Percentiles rank a stretch among this genome's conserved stretches.
Evolutionary conservation across 768 basidiomycete genomes (phyloP).

Genomic region (Terana coerulea): DNA sequence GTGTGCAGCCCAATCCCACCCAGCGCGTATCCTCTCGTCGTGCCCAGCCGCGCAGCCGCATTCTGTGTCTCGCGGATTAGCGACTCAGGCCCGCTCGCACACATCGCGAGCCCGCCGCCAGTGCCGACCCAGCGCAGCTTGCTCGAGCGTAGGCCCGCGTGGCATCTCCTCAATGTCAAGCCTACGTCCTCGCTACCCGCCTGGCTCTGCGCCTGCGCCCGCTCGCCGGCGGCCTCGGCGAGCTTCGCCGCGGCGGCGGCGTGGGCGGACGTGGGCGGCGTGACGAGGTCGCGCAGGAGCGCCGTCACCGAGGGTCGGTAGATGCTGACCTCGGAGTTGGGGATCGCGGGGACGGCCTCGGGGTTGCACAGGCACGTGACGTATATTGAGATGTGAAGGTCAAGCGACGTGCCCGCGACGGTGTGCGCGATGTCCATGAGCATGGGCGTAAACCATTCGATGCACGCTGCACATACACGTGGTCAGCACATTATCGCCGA

Average conservation of each 20-base stretch:
- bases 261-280: conserved; percentile 30
- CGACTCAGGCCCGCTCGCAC: conserved; percentile 76
- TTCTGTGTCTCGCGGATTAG: conserved; percentile 72
- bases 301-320: conserved; percentile 44
- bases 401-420: conserved; percentile 38
- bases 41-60: conserved; percentile 62
- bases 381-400: conserved; percentile 69
- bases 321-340: conserved; percentile 56
- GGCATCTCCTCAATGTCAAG: too few relatives aligned
- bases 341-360: conserved; percentile 59
- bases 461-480: conserved; percentile 32
- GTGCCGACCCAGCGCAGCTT: conserved; percentile 31
- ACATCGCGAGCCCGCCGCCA: conserved; percentile 68
- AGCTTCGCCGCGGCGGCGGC: too few relatives aligned
- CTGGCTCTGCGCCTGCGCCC: conserved; percentile 20
- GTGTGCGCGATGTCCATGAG: conserved; percentile 42
- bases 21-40: conserved; percentile 36
- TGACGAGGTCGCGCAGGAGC: conserved; percentile 43
- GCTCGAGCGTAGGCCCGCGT: too few relatives aligned
- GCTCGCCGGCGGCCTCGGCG: conserved; percentile 19
- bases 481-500: background rate
- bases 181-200: too few relatives aligned
- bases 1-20: conserved; percentile 74
- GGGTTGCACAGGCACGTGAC: conserved; percentile 76
- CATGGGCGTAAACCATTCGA: conserved; percentile 45